A percentile compares a stretch with the other conserved stretches of the same genome.
These are phyloP conservation scores for Penicillium oxalicum DNA, from an alignment of 2,329 filamentous ascomycete species.

Conservation along the genomic window DNA sequence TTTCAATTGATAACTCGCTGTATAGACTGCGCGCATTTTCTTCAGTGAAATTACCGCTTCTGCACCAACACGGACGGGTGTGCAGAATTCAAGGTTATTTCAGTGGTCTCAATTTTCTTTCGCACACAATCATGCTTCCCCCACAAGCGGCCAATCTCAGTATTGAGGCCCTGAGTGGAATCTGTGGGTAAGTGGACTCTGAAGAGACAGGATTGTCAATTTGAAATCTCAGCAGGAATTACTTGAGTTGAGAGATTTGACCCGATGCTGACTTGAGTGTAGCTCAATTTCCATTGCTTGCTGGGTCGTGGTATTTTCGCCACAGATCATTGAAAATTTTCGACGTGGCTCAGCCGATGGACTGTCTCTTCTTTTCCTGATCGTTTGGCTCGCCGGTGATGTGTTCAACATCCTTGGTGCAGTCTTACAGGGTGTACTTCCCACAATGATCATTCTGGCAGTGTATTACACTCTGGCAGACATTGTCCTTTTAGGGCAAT, in stretches of 20 bases:
- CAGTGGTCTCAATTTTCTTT: not conserved
- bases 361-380: conserved; percentile 82
- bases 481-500: conserved; percentile 78
- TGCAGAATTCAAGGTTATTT: not conserved
- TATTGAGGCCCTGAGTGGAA: conserved; percentile 85
- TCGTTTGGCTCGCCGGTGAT: conserved; percentile 89
- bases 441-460: conserved; percentile 93
- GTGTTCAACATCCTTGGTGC: conserved; percentile 96
- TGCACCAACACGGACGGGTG: too few species aligned
- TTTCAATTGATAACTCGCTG: not conserved
- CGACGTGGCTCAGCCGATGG: conserved; percentile 77
- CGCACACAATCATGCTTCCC: conserved; percentile 30
- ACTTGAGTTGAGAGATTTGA: not conserved
- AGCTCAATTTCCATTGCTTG: conserved; percentile 94
- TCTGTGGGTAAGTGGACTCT: conserved; percentile 61
- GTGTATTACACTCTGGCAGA: conserved; percentile 92
- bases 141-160: conserved; percentile 57
- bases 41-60: too few species aligned
- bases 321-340: conserved; percentile 95
- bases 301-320: conserved; percentile 96
- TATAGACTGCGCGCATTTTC: too few species aligned
- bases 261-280: conserved; percentile 11
- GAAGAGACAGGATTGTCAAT: too few species aligned
- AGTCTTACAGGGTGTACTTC: conserved; percentile 80
- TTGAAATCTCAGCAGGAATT: too few species aligned